Base-by-base conservation (phyloP, 2,329 filamentous ascomycete species). In the Mycosphaerelloides madeirae region DNA sequence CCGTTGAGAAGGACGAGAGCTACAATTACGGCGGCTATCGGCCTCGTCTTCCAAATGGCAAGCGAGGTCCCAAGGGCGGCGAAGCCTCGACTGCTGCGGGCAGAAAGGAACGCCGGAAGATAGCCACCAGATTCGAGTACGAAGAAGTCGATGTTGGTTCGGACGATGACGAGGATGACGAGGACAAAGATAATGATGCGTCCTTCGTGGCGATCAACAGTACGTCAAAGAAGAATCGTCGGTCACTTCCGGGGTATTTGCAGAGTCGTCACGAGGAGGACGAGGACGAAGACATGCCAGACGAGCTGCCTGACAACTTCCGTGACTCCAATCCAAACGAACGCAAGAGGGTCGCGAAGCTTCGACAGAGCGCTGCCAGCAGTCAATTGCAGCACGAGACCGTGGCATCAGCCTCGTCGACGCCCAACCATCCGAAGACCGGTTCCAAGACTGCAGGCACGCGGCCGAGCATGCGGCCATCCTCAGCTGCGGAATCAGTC, bases 111-210 rank as follows among this genome's bases (percentile, higher is more conserved):
- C 43, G 55, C 9, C 49, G 51, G 6, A 14, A 14, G 16, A 3
- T 16, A 19, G 55, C 3, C 33, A 15, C n/a, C 9, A 15, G n/a
- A 19, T 14, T 35, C 12, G 52, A 66, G 15, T 74, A 68, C 41
- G 72, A 74, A 54, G 71, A 74, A 41, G 64, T 74, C 15, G 67
- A 67, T 11, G 61, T 74, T 28, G 71, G 68, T 20, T 70, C 68
- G 1, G 70, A 73, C 18, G 59, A 63, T 5, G 58, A 53, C 2
- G 56, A 58, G 9, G 18, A 38, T 5, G 32, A 33, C 12, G 71
- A 73, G 13, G 59, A 62, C 5, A 29, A 31, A 4, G 38, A 50
- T 3, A 35, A 34, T 14, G 49, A 44, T 6, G 25, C 31, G 13
- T 44, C 46, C 3, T 52, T 49, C n/a, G 45, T 53, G 28, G 47